Conservation (phyloP, 306 rosid species). For the Inga oerstediana region DNA sequence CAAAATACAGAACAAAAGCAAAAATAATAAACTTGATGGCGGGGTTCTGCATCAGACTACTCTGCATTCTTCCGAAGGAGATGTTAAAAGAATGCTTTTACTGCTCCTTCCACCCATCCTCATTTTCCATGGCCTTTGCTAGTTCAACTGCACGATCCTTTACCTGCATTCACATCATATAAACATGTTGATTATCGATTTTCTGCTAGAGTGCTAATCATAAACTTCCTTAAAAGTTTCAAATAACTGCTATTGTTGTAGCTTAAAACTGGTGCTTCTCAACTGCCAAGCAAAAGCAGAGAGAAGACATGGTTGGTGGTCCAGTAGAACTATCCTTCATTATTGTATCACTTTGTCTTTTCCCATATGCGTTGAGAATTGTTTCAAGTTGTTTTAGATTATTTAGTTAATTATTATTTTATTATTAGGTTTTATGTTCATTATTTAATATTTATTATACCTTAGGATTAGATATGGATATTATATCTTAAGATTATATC, state of each 20-base stretch:
- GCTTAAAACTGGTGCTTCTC: not conserved
- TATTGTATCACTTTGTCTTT: not conserved
- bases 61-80: slow-evolving; percentile 60
- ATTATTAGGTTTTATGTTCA: too few species aligned
- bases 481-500: too few species aligned
- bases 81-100: slow-evolving; percentile 94
- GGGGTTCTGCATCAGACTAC: slow-evolving; percentile 41
- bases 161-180: slow-evolving; percentile 60
- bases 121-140: slow-evolving; percentile 91
- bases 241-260: not conserved
- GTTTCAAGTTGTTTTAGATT: too few species aligned
- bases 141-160: slow-evolving; percentile 78
- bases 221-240: not conserved
- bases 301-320: not conserved
- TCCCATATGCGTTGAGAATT: too few species aligned
- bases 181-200: not conserved
- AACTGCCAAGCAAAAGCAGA: not conserved
- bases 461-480: too few species aligned
- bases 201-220: too few species aligned
- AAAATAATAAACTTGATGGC: slow-evolving; percentile 75
- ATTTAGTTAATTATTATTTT: too few species aligned
- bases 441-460: too few species aligned
- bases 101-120: slow-evolving; percentile 98
- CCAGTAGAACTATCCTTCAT: not conserved
- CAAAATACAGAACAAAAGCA: slow-evolving; percentile 78